Evolutionary conservation across 768 basidiomycete species (phyloP).

Genomic region (Dendrothele bispora): DNA sequence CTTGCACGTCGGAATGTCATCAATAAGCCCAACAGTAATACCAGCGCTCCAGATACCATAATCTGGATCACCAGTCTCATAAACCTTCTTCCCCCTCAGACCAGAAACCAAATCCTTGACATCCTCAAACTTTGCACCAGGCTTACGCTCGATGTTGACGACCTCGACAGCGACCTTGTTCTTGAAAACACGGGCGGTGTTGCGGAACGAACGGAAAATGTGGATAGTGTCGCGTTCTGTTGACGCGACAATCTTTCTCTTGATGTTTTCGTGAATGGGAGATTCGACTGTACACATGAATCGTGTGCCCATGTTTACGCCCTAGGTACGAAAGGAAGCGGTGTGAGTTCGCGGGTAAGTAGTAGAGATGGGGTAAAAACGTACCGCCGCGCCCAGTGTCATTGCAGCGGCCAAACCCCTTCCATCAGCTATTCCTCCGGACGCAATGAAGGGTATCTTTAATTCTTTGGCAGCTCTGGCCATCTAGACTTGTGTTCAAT

Average conservation of each 20-base stretch:
- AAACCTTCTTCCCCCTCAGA: conserved; percentile 67
- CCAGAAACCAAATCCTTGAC: conserved; percentile 76
- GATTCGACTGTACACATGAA: conserved; percentile 94
- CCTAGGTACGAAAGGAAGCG: conserved; percentile 41
- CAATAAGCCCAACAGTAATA: conserved; percentile 66
- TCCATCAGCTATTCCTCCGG: conserved; percentile 87
- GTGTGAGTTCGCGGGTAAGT: not conserved
- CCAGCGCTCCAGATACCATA: conserved; percentile 86
- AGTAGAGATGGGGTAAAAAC: conserved; percentile 22
- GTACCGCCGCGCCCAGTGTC: conserved; percentile 76
- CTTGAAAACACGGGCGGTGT: conserved; percentile 85
- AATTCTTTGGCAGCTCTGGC: conserved; percentile 86
- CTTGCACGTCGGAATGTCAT: conserved; percentile 83
- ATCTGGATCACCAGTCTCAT: conserved; percentile 83
- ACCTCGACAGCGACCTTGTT: conserved; percentile 85
- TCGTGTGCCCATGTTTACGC: conserved; percentile 89
- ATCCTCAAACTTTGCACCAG: conserved; percentile 88
- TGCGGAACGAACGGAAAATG: conserved; percentile 85
- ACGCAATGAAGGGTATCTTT: conserved; percentile 83
- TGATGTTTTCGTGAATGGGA: conserved; percentile 87
- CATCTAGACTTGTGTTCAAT: conserved; percentile 45
- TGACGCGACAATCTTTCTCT: conserved; percentile 83
- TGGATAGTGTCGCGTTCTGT: conserved; percentile 84
- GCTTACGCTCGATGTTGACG: conserved; percentile 75
- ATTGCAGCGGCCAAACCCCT: conserved; percentile 82